phyloP scores from a whole-genome alignment of 768 basidiomycete genomes.

The Suillus occidentalis region DNA sequence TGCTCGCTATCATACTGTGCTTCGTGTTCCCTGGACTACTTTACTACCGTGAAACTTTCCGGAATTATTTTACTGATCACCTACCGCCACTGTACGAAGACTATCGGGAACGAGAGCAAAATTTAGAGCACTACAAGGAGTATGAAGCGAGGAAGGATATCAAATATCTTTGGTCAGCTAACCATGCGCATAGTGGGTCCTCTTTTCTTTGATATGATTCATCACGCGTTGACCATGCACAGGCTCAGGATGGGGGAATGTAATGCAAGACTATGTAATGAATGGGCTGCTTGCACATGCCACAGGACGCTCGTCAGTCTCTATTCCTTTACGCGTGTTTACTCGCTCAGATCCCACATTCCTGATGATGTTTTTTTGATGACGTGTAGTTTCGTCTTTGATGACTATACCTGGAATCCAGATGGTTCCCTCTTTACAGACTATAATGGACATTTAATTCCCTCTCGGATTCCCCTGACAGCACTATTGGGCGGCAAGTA shows the following conservation, averaged over 20 bases:
- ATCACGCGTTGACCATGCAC: background rate
- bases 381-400: conserved; percentile 39
- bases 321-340: background rate
- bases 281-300: conserved; percentile 35
- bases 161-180: conserved; percentile 48
- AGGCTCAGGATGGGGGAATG: conserved; percentile 43
- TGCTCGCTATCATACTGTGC: conserved; percentile 1
- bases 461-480: conserved; percentile 42
- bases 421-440: conserved; percentile 36
- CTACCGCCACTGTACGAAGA: conserved; percentile 44
- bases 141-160: conserved; percentile 32
- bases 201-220: background rate
- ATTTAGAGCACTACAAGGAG: conserved; percentile 41
- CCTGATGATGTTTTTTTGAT: conserved; percentile 6
- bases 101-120: conserved; percentile 38
- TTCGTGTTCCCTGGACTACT: background rate
- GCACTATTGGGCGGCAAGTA: conserved; percentile 38
- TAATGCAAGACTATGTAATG: conserved; percentile 41
- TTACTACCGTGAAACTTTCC: background rate
- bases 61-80: background rate
- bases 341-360: background rate
- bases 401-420: conserved; percentile 43
- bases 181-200: conserved; percentile 44
- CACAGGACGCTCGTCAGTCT: conserved; percentile 35
- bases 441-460: conserved; percentile 37